phyloP scores from a whole-genome alignment of 1,284 basidiomycete genomes.

The Cystobasidium slooffiae region DNA sequence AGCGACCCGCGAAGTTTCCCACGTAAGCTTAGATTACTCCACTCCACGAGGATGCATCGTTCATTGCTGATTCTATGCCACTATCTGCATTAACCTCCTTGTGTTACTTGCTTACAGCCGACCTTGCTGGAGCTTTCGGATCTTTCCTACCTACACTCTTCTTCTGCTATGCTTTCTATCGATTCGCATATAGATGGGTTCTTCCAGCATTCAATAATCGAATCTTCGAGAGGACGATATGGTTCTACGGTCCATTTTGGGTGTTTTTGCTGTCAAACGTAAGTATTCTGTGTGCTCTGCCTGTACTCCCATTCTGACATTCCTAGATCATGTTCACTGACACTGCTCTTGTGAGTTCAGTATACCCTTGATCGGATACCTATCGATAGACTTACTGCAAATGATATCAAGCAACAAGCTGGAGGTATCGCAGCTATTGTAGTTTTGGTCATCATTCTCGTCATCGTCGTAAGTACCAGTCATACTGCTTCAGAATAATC shows the following conservation, averaged over 20 bases:
- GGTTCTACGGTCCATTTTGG: constrained; percentile 80
- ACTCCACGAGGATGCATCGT: no score
- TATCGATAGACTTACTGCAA: constrained; percentile 70
- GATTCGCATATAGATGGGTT: constrained; percentile 73
- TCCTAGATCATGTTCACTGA: constrained; percentile 45
- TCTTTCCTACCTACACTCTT: constrained; percentile 80
- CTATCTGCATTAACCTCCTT: no score
- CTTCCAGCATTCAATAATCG: constrained; percentile 70
- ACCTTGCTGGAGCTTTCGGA: constrained; percentile 69
- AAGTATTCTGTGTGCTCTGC: constrained; percentile 3
- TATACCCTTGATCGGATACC: constrained; percentile 65
- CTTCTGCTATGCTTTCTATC: constrained; percentile 78
- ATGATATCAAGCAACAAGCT: constrained; percentile 70
- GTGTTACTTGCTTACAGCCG: constrained; percentile 49
- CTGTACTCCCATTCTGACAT: constrained; percentile 53
- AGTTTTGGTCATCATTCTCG: constrained; percentile 66
- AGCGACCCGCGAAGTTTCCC: constrained; percentile 74
- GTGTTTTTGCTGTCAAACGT: constrained; percentile 62
- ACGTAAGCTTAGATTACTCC: no score
- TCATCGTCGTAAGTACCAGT: constrained; percentile 67
- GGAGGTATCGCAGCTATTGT: constrained; percentile 75
- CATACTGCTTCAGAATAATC: constrained; percentile 51
- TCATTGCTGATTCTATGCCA: no score
- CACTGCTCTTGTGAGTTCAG: constrained; percentile 59
- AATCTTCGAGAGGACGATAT: constrained; percentile 73